Percentiles rank a stretch among this genome's conserved stretches.
Conservation (phyloP, 1,284 basidiomycete genomes). For the Caloboletus inedulis region DNA sequence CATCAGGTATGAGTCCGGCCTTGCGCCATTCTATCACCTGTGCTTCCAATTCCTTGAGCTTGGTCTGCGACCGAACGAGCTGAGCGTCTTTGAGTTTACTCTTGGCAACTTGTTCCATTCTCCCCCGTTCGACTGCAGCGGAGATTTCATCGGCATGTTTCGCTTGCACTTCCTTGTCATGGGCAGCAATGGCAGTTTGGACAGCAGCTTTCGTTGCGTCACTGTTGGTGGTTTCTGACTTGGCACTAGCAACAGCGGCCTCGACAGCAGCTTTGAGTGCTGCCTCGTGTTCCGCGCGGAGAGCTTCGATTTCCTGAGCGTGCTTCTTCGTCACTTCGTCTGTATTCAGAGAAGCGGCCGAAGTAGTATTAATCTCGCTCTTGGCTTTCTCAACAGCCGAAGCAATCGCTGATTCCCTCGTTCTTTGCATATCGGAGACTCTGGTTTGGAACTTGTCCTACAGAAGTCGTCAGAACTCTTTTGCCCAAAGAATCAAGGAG, state of each 20-base stretch:
- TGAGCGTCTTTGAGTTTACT: constrained; percentile 66
- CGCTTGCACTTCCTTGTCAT: constrained; percentile 44
- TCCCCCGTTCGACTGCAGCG: constrained; percentile 62
- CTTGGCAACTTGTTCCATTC: constrained; percentile 59
- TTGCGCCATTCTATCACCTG: constrained; percentile 56
- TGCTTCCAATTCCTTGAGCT: constrained; percentile 64
- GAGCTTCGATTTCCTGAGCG: constrained; percentile 52
- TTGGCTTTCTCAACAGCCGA: constrained; percentile 56
- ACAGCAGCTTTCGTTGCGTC: constrained; percentile 42
- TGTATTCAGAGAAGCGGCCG: constrained; percentile 22
- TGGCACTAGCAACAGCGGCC: constrained; percentile 45
- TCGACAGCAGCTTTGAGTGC: constrained; percentile 54
- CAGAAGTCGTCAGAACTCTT: constrained; percentile 5
- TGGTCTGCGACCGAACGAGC: constrained; percentile 53
- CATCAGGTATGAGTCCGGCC: constrained; percentile 42
- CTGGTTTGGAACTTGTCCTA: constrained; percentile 48
- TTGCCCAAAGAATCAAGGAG: not conserved
- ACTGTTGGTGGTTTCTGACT: constrained; percentile 35
- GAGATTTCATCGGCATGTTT: constrained; percentile 54
- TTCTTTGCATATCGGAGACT: constrained; percentile 37
- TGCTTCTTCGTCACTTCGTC: constrained; percentile 51
- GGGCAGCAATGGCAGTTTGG: constrained; percentile 49
- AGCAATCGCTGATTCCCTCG: constrained; percentile 42
- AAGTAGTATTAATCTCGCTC: constrained; percentile 35
- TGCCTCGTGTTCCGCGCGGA: constrained; percentile 55